Percentiles rank a stretch among this genome's conserved stretches.
Evolutionary conservation across 768 basidiomycete genomes (phyloP).

Genomic region (Amanita rimosa): DNA sequence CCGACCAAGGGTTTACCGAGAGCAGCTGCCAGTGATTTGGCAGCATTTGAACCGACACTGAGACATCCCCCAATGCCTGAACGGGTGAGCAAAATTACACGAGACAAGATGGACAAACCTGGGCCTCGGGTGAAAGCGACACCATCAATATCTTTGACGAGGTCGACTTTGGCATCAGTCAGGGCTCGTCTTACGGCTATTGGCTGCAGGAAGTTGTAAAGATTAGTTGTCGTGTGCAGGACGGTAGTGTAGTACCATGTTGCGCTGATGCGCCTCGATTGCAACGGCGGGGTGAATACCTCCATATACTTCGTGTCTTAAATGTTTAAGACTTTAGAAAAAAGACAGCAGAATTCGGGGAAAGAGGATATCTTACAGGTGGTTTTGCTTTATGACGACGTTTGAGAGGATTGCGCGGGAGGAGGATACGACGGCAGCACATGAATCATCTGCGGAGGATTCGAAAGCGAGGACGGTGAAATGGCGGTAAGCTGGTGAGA

Average conservation of each 20-base stretch:
- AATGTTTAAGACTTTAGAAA: too few species aligned
- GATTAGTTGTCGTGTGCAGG: neutral
- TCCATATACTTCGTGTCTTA: conserved; percentile 46
- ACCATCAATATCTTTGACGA: conserved; percentile 61
- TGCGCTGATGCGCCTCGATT: conserved; percentile 65
- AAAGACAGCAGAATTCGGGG: neutral
- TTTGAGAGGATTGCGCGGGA: conserved; percentile 65
- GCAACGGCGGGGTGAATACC: conserved; percentile 78
- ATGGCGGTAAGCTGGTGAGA: neutral
- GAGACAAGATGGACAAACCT: conserved; percentile 27
- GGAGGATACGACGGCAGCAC: conserved; percentile 76
- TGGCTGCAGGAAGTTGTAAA: conserved; percentile 38
- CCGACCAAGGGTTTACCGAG: conserved; percentile 74
- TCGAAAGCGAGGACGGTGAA: conserved; percentile 74
- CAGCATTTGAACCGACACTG: conserved; percentile 66
- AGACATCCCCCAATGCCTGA: conserved; percentile 75
- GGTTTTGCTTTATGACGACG: conserved; percentile 76
- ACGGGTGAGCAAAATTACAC: neutral
- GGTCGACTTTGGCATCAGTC: conserved; percentile 42
- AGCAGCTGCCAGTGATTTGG: conserved; percentile 76
- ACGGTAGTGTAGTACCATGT: conserved; percentile 42
- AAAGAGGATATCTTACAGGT: conserved; percentile 24
- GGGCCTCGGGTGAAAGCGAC: conserved; percentile 89
- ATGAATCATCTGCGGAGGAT: conserved; percentile 90
- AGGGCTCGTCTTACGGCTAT: conserved; percentile 60